Conservation (phyloP, 805 yeast species). For the Pichia scutulata region DNA sequence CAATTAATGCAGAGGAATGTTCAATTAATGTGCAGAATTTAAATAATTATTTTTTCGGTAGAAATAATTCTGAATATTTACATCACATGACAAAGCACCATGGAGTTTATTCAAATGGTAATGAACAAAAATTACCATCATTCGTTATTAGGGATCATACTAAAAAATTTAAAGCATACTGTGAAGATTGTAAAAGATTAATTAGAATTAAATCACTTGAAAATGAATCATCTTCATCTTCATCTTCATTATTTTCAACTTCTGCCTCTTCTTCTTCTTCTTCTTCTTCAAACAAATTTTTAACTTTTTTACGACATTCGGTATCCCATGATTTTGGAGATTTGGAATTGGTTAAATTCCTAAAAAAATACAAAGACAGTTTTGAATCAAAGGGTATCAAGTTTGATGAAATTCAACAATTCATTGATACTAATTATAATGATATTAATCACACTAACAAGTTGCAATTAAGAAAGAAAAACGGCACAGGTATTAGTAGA, state of each 20-base stretch:
- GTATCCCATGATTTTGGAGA: slow-evolving; percentile 15
- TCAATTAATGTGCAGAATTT: neutral
- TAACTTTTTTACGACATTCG: slow-evolving; percentile 25
- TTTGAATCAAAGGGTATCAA: neutral
- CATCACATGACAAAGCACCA: slow-evolving; percentile 29
- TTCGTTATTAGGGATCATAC: slow-evolving; percentile 15
- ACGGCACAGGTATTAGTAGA: neutral
- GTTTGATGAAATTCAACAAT: neutral
- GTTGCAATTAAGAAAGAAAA: neutral
- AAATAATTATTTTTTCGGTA: slow-evolving; percentile 19
- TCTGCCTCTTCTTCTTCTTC: neutral
- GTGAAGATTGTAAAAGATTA: slow-evolving; percentile 17
- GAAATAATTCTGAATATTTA: slow-evolving; percentile 25
- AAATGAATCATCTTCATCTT: neutral
- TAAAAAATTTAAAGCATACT: slow-evolving; percentile 17
- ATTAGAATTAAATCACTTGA: slow-evolving; percentile 16
- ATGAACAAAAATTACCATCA: slow-evolving; percentile 20
- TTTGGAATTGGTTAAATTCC: neutral
- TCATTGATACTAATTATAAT: neutral
- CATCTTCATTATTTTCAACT: neutral
- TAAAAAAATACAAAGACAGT: neutral
- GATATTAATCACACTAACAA: neutral
- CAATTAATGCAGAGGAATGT: slow-evolving; percentile 1
- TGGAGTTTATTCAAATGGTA: slow-evolving; percentile 26
- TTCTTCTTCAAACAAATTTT: slow-evolving; percentile 13